Percentiles rank a stretch among this genome's conserved stretches.
Evolutionary conservation across 2,329 filamentous ascomycete genomes (phyloP).

Genomic region (Penicillium oxalicum): DNA sequence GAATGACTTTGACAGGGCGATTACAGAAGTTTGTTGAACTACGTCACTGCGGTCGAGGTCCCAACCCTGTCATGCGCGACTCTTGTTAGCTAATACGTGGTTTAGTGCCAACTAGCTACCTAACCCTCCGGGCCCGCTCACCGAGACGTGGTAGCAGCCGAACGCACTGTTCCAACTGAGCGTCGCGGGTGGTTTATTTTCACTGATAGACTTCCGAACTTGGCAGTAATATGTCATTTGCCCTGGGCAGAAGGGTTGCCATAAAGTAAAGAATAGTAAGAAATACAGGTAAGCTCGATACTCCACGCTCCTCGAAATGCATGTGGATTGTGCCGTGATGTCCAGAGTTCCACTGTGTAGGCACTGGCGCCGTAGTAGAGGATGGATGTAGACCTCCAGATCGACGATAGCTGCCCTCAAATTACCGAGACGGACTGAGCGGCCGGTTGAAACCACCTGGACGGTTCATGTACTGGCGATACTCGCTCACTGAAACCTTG

Average conservation of each 20-base stretch:
- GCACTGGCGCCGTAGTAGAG: too few relatives aligned
- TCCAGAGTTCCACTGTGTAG: background rate
- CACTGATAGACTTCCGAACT: too few relatives aligned
- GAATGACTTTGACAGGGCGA: slow-evolving; percentile 2
- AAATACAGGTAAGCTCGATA: background rate
- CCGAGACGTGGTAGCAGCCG: too few relatives aligned
- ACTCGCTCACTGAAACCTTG: slow-evolving; percentile 92
- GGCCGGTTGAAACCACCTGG: slow-evolving; percentile 47
- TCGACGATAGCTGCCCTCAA: background rate
- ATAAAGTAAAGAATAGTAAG: background rate
- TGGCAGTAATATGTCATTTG: too few relatives aligned
- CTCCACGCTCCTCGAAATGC: background rate
- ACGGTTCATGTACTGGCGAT: slow-evolving; percentile 85
- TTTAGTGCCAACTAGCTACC: too few relatives aligned
- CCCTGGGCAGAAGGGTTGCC: too few relatives aligned
- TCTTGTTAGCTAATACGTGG: too few relatives aligned
- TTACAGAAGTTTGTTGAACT: slow-evolving; percentile 6
- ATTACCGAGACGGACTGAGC: slow-evolving; percentile 41
- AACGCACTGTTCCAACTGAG: too few relatives aligned
- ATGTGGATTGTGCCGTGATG: too few relatives aligned
- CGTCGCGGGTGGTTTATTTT: too few relatives aligned
- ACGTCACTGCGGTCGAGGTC: slow-evolving; percentile 23
- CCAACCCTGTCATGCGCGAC: background rate
- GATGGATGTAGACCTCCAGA: background rate
- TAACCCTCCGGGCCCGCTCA: too few relatives aligned